Evolutionary conservation across 805 yeast genomes (phyloP), one percentile per base, ranked within the genome.

Genomic region (Cyberlindnera americana): DNA sequence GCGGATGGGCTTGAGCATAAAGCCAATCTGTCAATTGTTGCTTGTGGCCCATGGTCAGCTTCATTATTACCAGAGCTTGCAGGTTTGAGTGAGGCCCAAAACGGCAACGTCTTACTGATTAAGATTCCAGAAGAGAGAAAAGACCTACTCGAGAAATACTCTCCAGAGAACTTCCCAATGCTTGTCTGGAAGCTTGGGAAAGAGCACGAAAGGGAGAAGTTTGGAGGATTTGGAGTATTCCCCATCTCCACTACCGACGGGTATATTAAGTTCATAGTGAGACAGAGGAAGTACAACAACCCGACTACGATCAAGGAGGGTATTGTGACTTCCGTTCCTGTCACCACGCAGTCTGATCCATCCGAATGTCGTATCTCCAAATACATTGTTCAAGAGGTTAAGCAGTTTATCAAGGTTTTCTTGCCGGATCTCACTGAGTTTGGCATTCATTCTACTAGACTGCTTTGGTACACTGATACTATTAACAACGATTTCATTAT

Each of bases 401-500:
- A 43, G 15, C 38, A 44, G 21, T 39, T 44, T 35, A 44, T 49
- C 32, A 43, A 33, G 28, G 35, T 41, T 12, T 52, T 52, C 33
- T 34, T 45, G 10, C 54, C 54, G 10, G 56, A 52, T 27, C 23
- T 52, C 2, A 41, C 30, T 2, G 39, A 38, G 28, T 43, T 45
- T 27, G 56, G 56, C 13, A 50, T 48, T 36, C 22, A 21, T 6
- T 27, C 34, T n/a, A 43, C 54, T 1, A 19, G 47, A 63, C 62
- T 36, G 58, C 64, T 69, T 41, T 72, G 67, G 67, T 62, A 61
- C 38, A 61, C 62, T 5, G 66, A 63, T 39, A 51, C 66, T 3
- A 60, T 60, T 15, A 54, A 61, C 33, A 56, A 59, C 25, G 64
- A 63, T 33, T 61, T 54, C 36, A 41, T 62, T 18, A 46, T 57